Percentiles rank a stretch among this genome's conserved stretches.
These are phyloP conservation scores for Sphagnum fallax DNA, from an alignment of 228 moss, liverwort and hornwort species.

Conservation along the genomic window DNA sequence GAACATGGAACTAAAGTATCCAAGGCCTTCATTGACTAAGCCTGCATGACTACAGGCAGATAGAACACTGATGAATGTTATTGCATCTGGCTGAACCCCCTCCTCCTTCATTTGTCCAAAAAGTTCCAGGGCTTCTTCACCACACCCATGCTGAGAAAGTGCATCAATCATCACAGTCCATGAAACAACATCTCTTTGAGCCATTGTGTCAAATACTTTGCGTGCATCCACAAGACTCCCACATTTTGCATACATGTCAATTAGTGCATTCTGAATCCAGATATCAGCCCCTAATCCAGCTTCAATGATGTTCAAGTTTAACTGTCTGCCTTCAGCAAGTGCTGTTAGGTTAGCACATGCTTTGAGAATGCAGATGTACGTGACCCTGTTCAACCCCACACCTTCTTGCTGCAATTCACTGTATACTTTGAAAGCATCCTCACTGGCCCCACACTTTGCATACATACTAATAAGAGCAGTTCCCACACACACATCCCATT, in stretches of 20 bases:
- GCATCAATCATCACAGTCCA: neutral
- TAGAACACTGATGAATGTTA: too few species aligned
- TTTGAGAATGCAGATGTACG: conserved; percentile 1
- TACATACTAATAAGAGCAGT: conserved; percentile 5
- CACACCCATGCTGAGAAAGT: neutral
- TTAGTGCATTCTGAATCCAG: neutral
- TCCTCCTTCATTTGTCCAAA: neutral
- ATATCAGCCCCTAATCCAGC: neutral
- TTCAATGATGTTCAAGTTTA: neutral
- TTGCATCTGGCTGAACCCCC: too few species aligned
- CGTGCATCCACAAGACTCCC: conserved; percentile 1
- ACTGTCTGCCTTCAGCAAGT: neutral
- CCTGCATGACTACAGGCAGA: too few species aligned
- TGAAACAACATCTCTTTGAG: conserved; percentile 1
- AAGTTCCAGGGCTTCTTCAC: neutral
- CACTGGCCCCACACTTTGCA: neutral
- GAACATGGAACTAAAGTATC: too few species aligned
- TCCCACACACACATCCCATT: conserved; percentile 3
- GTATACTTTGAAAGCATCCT: neutral
- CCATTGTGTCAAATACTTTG: neutral
- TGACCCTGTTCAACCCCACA: neutral
- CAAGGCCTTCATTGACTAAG: too few species aligned
- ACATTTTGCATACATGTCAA: conserved; percentile 3
- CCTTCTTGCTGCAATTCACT: neutral
- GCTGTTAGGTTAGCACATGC: conserved; percentile 1